Evolutionary conservation across 305 asterid species (phyloP).

Genomic region (Fraxinus albicans): DNA sequence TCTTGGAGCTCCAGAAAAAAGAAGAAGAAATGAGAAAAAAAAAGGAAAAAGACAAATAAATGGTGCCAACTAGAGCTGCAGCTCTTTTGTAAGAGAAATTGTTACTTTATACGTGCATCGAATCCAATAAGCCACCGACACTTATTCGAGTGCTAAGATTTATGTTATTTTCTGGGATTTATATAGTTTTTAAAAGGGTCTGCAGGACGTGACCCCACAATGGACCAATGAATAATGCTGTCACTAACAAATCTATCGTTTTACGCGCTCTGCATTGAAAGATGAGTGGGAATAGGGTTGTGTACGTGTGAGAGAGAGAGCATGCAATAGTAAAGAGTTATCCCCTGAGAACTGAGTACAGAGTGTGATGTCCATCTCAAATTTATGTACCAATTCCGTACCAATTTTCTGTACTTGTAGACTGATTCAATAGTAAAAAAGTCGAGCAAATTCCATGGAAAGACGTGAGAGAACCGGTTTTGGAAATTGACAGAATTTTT

Average conservation of each 20-base stretch:
- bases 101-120: constrained; percentile 14
- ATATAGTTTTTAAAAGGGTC: not conserved
- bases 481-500: no score
- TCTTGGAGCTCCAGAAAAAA: not conserved
- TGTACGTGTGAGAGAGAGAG: not conserved
- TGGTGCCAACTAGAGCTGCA: constrained; percentile 26
- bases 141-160: constrained; percentile 25
- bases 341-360: no score
- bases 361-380: no score
- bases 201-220: constrained; percentile 21
- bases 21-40: not conserved
- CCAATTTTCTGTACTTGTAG: no score
- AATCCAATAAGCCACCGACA: constrained; percentile 36
- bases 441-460: no score
- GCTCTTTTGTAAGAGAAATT: constrained; percentile 19
- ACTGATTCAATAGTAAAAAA: not conserved
- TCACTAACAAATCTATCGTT: constrained; percentile 26
- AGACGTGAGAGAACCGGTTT: no score
- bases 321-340: not conserved
- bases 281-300: not conserved
- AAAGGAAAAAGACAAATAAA: not conserved
- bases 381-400: no score
- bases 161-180: constrained; percentile 4
- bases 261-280: constrained; percentile 21
- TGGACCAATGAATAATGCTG: not conserved